Evolutionary conservation across 1,284 basidiomycete genomes (phyloP).

Genomic region (Volvariella volvacea): DNA sequence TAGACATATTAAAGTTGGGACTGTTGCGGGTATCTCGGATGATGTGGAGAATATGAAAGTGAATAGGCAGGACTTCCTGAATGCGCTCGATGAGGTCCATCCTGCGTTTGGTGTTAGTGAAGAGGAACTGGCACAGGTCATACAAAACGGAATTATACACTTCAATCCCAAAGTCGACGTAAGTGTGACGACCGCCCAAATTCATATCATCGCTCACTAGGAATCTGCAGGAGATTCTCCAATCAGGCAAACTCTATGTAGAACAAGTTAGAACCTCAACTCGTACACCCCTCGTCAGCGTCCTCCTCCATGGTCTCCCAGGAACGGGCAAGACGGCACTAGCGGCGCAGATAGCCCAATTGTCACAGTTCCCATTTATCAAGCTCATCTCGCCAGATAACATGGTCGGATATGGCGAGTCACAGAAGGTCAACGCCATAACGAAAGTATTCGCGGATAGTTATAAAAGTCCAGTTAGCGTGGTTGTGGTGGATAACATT

Average conservation of each 20-base stretch:
- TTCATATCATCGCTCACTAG: slow-evolving; percentile 10
- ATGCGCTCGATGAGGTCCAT: slow-evolving; percentile 92
- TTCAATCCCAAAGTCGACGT: slow-evolving; percentile 75
- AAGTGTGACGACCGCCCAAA: slow-evolving; percentile 22
- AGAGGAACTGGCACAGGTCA: slow-evolving; percentile 91
- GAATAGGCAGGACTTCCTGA: slow-evolving; percentile 83
- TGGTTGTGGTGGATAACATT: slow-evolving; percentile 94
- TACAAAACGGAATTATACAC: slow-evolving; percentile 97
- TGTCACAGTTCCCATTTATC: slow-evolving; percentile 95
- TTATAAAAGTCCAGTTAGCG: slow-evolving; percentile 95
- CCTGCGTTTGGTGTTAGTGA: slow-evolving; percentile 98
- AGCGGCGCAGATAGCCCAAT: slow-evolving; percentile 91
- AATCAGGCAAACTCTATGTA: slow-evolving; percentile 88
- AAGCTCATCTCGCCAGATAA: slow-evolving; percentile 95
- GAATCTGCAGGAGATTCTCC: slow-evolving; percentile 69
- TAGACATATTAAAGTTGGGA: slow-evolving; percentile 95
- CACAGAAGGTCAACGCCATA: slow-evolving; percentile 88
- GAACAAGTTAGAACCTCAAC: slow-evolving; percentile 92
- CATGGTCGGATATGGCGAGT: slow-evolving; percentile 94
- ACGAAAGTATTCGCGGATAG: slow-evolving; percentile 95
- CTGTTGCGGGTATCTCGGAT: slow-evolving; percentile 93
- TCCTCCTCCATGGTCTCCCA: slow-evolving; percentile 86
- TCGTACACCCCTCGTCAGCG: slow-evolving; percentile 88
- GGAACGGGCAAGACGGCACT: slow-evolving; percentile 95
- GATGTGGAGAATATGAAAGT: slow-evolving; percentile 94